These are phyloP conservation scores for Lasiosphaeria miniovina DNA, from an alignment of 495 filamentous ascomycete species.

Conservation along the genomic window DNA sequence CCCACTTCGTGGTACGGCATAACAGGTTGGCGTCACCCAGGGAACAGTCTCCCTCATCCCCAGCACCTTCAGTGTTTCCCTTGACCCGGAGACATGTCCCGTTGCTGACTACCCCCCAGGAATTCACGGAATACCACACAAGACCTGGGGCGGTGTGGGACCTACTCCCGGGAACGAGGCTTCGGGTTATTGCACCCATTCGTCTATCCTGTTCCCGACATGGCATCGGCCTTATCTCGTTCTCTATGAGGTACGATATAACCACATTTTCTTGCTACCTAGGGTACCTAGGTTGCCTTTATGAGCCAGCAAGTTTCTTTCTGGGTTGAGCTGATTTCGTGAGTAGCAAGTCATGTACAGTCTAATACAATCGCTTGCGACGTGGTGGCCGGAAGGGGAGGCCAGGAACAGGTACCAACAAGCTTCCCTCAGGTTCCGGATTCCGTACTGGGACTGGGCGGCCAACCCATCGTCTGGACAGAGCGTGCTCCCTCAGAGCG, in stretches of 20 bases:
- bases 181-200: conserved; percentile 64
- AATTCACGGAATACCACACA: conserved; percentile 62
- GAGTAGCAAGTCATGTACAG: conserved; percentile 56
- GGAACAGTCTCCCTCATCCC: not conserved
- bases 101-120: conserved; percentile 35
- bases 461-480: conserved; percentile 44
- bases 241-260: conserved; percentile 57
- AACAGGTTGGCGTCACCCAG: conserved; percentile 27
- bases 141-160: conserved; percentile 55
- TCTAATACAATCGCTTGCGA: conserved; percentile 50
- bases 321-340: not conserved
- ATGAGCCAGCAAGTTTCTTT: not conserved
- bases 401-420: conserved; percentile 43
- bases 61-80: not conserved
- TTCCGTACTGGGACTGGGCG: conserved; percentile 72
- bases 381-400: conserved; percentile 47
- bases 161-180: conserved; percentile 42
- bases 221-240: conserved; percentile 73
- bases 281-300: not conserved
- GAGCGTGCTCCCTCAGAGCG: conserved; percentile 46
- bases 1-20: conserved; percentile 61
- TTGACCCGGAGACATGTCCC: not conserved
- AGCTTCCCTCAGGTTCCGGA: conserved; percentile 55
- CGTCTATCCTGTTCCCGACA: conserved; percentile 61
- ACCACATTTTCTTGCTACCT: not conserved